Base-by-base conservation (phyloP, 2,329 filamentous ascomycete species). In the Dactylellina sp. region DNA sequence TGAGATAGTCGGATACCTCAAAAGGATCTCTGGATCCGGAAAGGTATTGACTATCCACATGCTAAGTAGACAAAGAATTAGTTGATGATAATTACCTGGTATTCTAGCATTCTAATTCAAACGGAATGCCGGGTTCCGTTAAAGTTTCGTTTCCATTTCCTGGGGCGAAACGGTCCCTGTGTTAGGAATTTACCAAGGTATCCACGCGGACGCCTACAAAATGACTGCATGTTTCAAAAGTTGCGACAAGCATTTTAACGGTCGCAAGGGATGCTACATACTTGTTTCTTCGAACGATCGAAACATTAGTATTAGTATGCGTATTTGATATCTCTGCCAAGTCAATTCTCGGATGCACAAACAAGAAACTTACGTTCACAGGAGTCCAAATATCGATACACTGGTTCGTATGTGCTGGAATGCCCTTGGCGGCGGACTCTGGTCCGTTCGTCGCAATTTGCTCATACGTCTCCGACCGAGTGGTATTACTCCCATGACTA, bases 341-440 rank as follows among this genome's bases (percentile, higher is more conserved):
- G 4, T 32, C 4, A 4, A 32, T 32, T 32, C 28, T 32, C 9
- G 9, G 28, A 9, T 32, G 28, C 28, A 32, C 9, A 32, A 9
- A 32, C 9, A 32, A 9, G 28, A 24, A 61, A 62, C 70, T 66
- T 24, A 74, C 70, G 46, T 74, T 74, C 7, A 50, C 37, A n/a
- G 49, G 25, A 0, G 68, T 57, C 68, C 68, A 72, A 39, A 42
- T 22, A n/a, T 72, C 68, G 24, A 55, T 44, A 37, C 68, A 72
- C 14, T 53, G 7, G 14, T 72, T 72, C 1, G 68, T 63, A n/a
- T 40, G 53, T 1, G 47, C 53, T 2, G 61, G 61, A 39, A 53
- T 74, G 14, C 70, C 68, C 6, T 55, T 49, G 24, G 47, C 53
- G 24, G 47, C 53, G 6, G 22, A 20, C n/a, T 18, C 18, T 12